Evolutionary conservation across 2,329 filamentous ascomycete species (phyloP).

Genomic region (Lojkania enalia): DNA sequence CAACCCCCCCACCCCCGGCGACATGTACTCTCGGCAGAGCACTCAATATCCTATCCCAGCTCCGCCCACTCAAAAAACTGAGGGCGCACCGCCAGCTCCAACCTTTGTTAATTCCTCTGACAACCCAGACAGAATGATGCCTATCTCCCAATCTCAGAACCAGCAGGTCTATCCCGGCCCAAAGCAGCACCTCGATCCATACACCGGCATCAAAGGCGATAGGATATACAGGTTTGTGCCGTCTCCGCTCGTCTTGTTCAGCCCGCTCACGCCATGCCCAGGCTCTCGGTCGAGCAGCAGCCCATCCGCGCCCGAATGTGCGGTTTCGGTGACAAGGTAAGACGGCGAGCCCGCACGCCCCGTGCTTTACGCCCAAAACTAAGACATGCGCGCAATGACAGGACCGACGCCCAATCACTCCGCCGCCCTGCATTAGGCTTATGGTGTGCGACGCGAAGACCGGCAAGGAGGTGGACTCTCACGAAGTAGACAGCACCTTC

Average conservation of each 20-base stretch:
- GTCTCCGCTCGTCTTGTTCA: not conserved
- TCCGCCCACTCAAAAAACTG: too few species aligned
- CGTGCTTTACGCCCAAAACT: slow-evolving; percentile 26
- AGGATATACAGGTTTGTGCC: slow-evolving; percentile 19
- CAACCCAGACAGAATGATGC: slow-evolving; percentile 17
- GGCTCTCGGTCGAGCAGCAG: slow-evolving; percentile 83
- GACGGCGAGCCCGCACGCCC: slow-evolving; percentile 19
- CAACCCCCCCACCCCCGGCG: slow-evolving; percentile 5
- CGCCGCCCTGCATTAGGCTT: slow-evolving; percentile 86
- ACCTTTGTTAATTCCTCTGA: slow-evolving; percentile 10
- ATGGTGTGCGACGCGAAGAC: slow-evolving; percentile 75
- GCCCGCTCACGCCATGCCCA: slow-evolving; percentile 35
- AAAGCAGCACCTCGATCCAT: slow-evolving; percentile 7
- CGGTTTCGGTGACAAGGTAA: slow-evolving; percentile 95
- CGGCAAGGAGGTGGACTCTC: slow-evolving; percentile 79
- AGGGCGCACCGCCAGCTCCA: slow-evolving; percentile 10
- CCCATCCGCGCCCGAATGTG: slow-evolving; percentile 95
- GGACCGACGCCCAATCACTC: slow-evolving; percentile 94
- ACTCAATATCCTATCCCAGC: slow-evolving; percentile 23
- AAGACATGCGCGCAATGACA: slow-evolving; percentile 47
- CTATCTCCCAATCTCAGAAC: slow-evolving; percentile 8
- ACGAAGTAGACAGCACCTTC: slow-evolving; percentile 69
- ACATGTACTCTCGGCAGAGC: slow-evolving; percentile 30
- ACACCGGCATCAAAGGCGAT: slow-evolving; percentile 17
- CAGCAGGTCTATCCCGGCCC: not conserved